Percentiles rank a stretch among this genome's conserved stretches.
Conservation (phyloP, 441 rosid species). For the Bocquillonia castaneifolia region DNA sequence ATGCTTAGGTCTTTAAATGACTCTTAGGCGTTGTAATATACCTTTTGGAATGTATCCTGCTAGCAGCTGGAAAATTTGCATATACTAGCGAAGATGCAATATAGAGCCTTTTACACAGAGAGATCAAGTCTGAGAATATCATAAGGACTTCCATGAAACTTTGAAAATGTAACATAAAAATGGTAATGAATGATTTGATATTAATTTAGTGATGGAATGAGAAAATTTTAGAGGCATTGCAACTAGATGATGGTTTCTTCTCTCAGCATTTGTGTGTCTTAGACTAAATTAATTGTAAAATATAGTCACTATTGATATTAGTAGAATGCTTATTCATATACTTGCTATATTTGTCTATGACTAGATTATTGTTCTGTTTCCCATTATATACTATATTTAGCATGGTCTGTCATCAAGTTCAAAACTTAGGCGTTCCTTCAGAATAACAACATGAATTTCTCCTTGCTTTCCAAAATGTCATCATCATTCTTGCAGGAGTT, state of each 20-base stretch:
- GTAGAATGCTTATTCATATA: not conserved
- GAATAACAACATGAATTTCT: not conserved
- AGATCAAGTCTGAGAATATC: not conserved
- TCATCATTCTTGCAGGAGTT: constrained; percentile 48
- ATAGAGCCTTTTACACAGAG: not conserved
- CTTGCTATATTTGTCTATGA: not conserved
- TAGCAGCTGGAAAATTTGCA: not conserved
- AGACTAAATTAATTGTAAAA: not conserved
- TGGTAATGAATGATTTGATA: not conserved
- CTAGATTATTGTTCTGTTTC: not conserved
- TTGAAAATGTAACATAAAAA: not conserved
- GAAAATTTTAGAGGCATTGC: not conserved
- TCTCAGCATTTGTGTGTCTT: not conserved
- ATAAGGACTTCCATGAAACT: not conserved
- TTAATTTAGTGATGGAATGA: not conserved
- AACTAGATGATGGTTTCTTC: not conserved
- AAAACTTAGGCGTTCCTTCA: not conserved
- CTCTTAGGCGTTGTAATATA: not conserved
- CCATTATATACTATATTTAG: not conserved
- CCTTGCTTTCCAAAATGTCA: constrained; percentile 10
- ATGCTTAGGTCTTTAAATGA: not conserved
- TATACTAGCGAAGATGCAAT: not conserved
- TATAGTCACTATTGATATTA: not conserved
- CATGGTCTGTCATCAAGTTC: not conserved
- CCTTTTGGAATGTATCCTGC: not conserved